Conservation (phyloP, 129 eudicot genomes). For the Heracleum sosnowskyi region DNA sequence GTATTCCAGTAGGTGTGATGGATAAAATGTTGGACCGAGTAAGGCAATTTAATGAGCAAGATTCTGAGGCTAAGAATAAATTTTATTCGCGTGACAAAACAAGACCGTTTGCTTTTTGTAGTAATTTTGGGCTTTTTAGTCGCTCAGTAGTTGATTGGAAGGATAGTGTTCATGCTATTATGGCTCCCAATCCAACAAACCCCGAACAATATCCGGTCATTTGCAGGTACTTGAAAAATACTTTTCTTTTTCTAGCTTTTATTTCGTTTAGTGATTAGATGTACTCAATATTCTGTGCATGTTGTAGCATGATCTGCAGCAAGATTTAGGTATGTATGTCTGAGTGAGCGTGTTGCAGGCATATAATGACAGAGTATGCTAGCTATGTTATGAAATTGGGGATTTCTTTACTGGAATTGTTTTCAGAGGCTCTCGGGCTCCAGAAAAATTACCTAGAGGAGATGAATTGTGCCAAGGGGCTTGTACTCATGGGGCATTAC, state of each 20-base stretch:
- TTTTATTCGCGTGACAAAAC: conserved; percentile 19
- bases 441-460: conserved; percentile 15
- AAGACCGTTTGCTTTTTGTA: conserved; percentile 5
- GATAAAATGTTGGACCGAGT: conserved; percentile 15
- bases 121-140: conserved; percentile 22
- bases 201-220: conserved; percentile 25
- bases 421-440: conserved; percentile 31
- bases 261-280: neutral
- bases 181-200: conserved; percentile 25
- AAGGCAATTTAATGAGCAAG: conserved; percentile 16
- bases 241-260: neutral
- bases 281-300: too few species aligned
- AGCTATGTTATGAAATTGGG: conserved; percentile 9
- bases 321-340: too few species aligned
- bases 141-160: conserved; percentile 34
- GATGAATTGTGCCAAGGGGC: conserved; percentile 18
- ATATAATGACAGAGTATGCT: neutral
- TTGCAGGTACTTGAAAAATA: conserved; percentile 33
- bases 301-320: neutral
- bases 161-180: conserved; percentile 20
- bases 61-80: neutral
- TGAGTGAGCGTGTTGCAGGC: neutral
- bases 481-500: conserved; percentile 14
- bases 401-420: conserved; percentile 11
- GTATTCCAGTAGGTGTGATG: conserved; percentile 7